Evolutionary conservation across 2,329 filamentous ascomycete genomes (phyloP), one percentile per base, ranked within the genome.

Genomic region (Beauveria caledonica): DNA sequence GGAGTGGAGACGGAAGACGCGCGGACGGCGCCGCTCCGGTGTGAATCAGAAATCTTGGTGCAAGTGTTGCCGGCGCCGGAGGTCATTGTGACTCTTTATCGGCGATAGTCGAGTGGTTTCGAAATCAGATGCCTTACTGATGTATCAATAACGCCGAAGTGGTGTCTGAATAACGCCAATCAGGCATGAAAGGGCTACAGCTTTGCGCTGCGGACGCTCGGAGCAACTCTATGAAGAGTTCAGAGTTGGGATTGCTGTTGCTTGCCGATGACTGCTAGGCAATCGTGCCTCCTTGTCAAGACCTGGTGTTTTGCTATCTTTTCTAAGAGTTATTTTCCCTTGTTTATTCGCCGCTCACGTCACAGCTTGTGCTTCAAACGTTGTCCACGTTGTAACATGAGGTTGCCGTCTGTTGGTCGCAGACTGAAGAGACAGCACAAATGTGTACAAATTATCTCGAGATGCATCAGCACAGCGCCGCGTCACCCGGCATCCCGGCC

Each of bases 401-500:
- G 6, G 19, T 23, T 15, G 21, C 21, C 21, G 15, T 46, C 3
- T 13, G 1, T 46, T 46, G 3, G 21, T 23, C 44, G 21, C 44
- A 23, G 21, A 5, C 6, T 9, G 44, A 46, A 25, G 21, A 25
- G 7, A 6, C 19, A 17, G n/a, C n/a, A n/a, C n/a, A n/a, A n/a
- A n/a, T 7, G 44, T 17, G 21, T 7, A 46, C 6, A 21, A 25
- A 8, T 21, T 25, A 10, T 13, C 15, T 2, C 1, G 15, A 29
- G 11, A 56, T 56, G 42, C 29, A 3, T 36, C 6, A 19, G 2
- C 5, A 19, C 44, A n/a, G 48, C 13, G 17, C 13, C 19, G 21
- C 54, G 6, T 2, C 29, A 9, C 60, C 64, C 3, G 36, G 63
- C 29, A 65, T 72, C 50, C 63, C 66, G 6, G 62, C 68, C 1